Percentiles rank a stretch among this genome's conserved stretches.
Evolutionary conservation across 768 basidiomycete genomes (phyloP).

Genomic region (Hysterangium stoloniferum): DNA sequence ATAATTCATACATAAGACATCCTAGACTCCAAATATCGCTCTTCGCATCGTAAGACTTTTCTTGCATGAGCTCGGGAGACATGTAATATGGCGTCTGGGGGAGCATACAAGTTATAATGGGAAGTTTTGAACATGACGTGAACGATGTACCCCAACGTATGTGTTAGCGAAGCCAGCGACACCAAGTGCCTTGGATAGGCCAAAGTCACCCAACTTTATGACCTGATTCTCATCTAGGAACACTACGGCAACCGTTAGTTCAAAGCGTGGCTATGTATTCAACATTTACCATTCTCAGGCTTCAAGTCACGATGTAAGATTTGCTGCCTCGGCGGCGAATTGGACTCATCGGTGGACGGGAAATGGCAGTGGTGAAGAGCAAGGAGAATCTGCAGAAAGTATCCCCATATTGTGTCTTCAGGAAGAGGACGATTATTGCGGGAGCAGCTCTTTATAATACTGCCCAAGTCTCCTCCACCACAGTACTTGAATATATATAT

Average conservation of each 20-base stretch:
- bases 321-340: constrained; percentile 44
- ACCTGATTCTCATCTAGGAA: constrained; percentile 79
- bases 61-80: constrained; percentile 97
- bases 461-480: constrained; percentile 89
- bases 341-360: constrained; percentile 43
- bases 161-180: constrained; percentile 90
- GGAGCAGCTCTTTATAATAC: constrained; percentile 72
- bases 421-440: constrained; percentile 66
- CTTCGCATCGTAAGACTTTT: constrained; percentile 95
- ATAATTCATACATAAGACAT: constrained; percentile 94
- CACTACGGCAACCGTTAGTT: constrained; percentile 39
- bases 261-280: neutral
- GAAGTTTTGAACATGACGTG: neutral
- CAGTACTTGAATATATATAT: too few relatives aligned
- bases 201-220: constrained; percentile 98
- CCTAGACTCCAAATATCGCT: constrained; percentile 98
- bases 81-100: constrained; percentile 97
- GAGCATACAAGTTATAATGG: too few relatives aligned
- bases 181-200: constrained; percentile 84
- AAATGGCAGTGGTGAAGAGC: constrained; percentile 93
- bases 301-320: constrained; percentile 94
- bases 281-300: constrained; percentile 82
- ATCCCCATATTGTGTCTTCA: constrained; percentile 93
- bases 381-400: constrained; percentile 86
- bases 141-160: constrained; percentile 73